A percentile compares a stretch with the other conserved stretches of the same genome.
Conservation (phyloP, 139 green algal species). For the Chlorella sp. region DNA sequence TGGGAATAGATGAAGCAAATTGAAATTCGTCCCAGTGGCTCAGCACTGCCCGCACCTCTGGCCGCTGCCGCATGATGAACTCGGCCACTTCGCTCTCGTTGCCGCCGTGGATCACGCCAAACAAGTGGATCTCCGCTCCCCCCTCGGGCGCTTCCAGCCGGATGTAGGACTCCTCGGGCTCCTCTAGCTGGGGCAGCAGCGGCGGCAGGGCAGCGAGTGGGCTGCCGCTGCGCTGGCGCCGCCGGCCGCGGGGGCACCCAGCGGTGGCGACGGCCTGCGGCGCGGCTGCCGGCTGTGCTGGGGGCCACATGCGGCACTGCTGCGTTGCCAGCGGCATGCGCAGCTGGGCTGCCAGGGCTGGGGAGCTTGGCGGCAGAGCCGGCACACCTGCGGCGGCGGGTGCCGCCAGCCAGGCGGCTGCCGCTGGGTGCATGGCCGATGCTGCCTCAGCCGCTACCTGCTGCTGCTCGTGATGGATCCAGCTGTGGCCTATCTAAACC, state of each 20-base stretch:
- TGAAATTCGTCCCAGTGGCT: neutral
- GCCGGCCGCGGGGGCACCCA: neutral
- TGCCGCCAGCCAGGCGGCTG: neutral
- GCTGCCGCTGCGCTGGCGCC: neutral
- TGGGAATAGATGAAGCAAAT: too few relatives aligned
- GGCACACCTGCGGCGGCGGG: neutral
- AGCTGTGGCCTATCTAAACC: too few relatives aligned
- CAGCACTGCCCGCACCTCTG: neutral
- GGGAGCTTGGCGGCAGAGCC: neutral
- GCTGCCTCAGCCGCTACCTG: neutral
- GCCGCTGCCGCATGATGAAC: slow-evolving; percentile 19
- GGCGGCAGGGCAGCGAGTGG: neutral
- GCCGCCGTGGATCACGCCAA: slow-evolving; percentile 44
- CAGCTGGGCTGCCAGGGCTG: slow-evolving; percentile 1
- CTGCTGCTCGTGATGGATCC: neutral
- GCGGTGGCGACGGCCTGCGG: neutral
- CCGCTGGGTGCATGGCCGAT: neutral
- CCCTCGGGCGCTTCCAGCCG: slow-evolving; percentile 7
- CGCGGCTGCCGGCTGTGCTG: too few relatives aligned
- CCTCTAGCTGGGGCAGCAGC: neutral
- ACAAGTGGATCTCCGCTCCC: slow-evolving; percentile 44
- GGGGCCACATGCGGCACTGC: neutral
- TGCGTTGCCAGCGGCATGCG: neutral
- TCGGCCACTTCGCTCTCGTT: slow-evolving; percentile 15
- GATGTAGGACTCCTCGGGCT: neutral